These are phyloP conservation scores for Mikania micrantha DNA, from an alignment of 129 eudicot genomes.

Conservation along the genomic window DNA sequence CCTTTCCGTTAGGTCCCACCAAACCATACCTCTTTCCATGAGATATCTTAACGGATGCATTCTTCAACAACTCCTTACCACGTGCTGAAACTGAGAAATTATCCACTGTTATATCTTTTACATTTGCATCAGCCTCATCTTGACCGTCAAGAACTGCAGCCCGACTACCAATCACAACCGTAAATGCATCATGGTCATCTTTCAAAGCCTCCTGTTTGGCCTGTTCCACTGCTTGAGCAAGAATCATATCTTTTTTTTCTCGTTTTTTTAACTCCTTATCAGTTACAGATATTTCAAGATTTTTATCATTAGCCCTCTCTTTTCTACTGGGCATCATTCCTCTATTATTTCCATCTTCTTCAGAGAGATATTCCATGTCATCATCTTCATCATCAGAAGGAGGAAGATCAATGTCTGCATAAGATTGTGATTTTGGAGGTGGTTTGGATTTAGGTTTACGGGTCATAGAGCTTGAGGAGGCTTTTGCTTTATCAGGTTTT, in stretches of 20 bases:
- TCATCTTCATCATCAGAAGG: not conserved
- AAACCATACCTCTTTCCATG: conserved; percentile 4
- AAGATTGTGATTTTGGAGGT: not conserved
- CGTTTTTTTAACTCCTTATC: conserved; percentile 1
- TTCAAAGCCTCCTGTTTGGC: conserved; percentile 2
- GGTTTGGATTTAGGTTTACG: not conserved
- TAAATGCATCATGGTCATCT: not conserved
- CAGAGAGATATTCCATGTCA: not conserved
- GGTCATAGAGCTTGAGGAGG: not conserved
- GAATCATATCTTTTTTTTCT: not conserved
- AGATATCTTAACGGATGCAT: not conserved
- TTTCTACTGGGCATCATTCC: not conserved
- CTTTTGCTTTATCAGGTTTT: not conserved
- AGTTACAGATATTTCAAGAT: not conserved
- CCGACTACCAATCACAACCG: not conserved
- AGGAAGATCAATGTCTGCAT: conserved; percentile 6
- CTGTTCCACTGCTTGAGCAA: not conserved
- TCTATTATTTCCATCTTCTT: not conserved
- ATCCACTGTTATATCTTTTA: conserved; percentile 1
- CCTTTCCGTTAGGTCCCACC: conserved; percentile 5
- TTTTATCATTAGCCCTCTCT: not conserved
- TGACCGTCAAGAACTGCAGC: not conserved
- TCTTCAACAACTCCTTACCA: not conserved
- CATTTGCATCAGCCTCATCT: not conserved
- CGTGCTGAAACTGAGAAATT: not conserved